A percentile compares a stretch with the other conserved stretches of the same genome.
Conservation (phyloP, 2,329 filamentous ascomycete species). For the Teratosphaeria viscida region DNA sequence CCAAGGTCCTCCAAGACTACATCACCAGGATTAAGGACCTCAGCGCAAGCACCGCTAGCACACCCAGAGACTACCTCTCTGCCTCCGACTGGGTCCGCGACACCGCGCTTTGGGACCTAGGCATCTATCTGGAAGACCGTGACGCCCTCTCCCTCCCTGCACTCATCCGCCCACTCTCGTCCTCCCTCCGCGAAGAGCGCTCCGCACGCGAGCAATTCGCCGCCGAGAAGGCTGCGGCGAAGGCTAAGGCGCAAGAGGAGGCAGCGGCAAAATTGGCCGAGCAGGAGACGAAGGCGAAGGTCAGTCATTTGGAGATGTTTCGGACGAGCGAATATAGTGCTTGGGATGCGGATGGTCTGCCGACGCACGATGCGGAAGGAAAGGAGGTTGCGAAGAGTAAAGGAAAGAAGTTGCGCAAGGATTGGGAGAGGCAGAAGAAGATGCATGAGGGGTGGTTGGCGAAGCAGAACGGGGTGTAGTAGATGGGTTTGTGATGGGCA, state of each 20-base stretch:
- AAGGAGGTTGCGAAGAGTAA: constrained; percentile 71
- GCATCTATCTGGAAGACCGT: constrained; percentile 81
- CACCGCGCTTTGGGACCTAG: constrained; percentile 66
- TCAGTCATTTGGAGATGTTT: constrained; percentile 51
- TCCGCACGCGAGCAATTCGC: constrained; percentile 45
- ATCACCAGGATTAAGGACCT: constrained; percentile 54
- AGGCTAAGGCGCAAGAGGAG: constrained; percentile 41
- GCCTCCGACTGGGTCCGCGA: constrained; percentile 77
- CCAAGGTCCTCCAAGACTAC: constrained; percentile 38
- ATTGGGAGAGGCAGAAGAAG: constrained; percentile 87
- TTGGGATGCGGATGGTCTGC: constrained; percentile 76
- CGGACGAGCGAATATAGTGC: constrained; percentile 53
- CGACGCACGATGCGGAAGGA: constrained; percentile 65
- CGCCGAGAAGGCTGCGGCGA: constrained; percentile 34
- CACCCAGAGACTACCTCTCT: constrained; percentile 59
- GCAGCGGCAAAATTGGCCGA: constrained; percentile 38
- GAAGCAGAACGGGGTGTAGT: neutral
- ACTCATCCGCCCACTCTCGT: constrained; percentile 57
- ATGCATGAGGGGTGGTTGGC: constrained; percentile 54
- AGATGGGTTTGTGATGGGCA: neutral
- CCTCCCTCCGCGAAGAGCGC: constrained; percentile 39
- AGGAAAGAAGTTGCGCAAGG: constrained; percentile 74
- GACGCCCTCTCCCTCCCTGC: constrained; percentile 51
- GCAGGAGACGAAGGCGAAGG: constrained; percentile 42
- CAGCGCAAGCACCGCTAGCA: constrained; percentile 34